Conservation (phyloP, 148 eudicot species). For the Nyssa sinensis region DNA sequence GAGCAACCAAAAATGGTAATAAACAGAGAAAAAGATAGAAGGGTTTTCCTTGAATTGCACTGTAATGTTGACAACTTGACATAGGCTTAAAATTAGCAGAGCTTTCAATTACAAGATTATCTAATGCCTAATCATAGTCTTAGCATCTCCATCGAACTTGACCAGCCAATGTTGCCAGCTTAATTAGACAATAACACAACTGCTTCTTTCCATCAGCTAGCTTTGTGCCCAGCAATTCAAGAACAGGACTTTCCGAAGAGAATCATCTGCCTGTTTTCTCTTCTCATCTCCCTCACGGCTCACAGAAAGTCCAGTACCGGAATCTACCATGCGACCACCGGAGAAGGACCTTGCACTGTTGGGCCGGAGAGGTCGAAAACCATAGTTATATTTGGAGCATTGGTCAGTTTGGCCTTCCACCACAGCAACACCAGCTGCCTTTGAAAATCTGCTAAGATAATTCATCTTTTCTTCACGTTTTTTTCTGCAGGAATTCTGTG, state of each 20-base stretch:
- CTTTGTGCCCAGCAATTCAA: conserved; percentile 29
- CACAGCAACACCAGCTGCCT: background rate
- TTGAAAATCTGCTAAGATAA: background rate
- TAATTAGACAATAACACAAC: too few relatives aligned
- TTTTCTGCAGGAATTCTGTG: background rate
- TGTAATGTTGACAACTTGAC: too few relatives aligned
- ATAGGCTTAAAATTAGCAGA: too few relatives aligned
- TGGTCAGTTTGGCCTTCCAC: conserved; percentile 8
- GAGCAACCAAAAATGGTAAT: too few relatives aligned
- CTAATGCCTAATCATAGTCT: background rate
- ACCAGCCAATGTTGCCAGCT: too few relatives aligned
- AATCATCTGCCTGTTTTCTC: conserved; percentile 26
- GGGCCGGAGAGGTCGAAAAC: background rate
- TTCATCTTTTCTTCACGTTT: background rate
- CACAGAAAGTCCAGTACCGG: background rate
- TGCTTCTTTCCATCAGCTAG: background rate
- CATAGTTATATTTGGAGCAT: background rate
- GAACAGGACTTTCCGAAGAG: conserved; percentile 33
- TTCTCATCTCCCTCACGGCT: background rate
- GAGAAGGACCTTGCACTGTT: background rate
- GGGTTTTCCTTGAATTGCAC: too few relatives aligned
- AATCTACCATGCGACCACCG: background rate
- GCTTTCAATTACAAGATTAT: background rate
- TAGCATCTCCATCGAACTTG: too few relatives aligned
- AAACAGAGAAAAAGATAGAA: too few relatives aligned